A percentile compares a stretch with the other conserved stretches of the same genome.
Evolutionary conservation across 2,329 filamentous ascomycete genomes (phyloP).

Genomic region (Lasiodiplodia sp.): DNA sequence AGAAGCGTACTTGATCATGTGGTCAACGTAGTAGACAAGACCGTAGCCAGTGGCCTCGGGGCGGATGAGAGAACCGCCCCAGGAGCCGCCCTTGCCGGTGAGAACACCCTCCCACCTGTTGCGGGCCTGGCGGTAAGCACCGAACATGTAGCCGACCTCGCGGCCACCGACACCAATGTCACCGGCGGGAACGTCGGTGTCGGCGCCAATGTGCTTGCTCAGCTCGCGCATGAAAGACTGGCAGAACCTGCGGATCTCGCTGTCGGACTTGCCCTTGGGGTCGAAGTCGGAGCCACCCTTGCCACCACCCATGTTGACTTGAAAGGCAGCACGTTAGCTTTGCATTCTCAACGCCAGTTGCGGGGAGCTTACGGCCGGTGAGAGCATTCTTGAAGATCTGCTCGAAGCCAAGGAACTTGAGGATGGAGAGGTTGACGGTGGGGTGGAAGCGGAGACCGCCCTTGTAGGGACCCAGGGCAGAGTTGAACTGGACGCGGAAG

Average conservation of each 20-base stretch:
- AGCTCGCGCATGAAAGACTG: constrained; percentile 95
- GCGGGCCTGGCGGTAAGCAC: constrained; percentile 85
- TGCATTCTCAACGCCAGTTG: background rate
- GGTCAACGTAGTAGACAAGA: constrained; percentile 92
- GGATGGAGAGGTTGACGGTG: constrained; percentile 75
- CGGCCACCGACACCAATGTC: constrained; percentile 93
- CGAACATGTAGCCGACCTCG: constrained; percentile 95
- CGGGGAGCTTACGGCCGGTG: constrained; percentile 74
- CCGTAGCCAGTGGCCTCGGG: constrained; percentile 97
- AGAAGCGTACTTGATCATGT: constrained; percentile 90
- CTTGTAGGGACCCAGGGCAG: constrained; percentile 96
- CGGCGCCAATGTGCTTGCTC: constrained; percentile 92
- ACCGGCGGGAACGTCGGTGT: constrained; percentile 95
- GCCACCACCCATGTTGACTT: constrained; percentile 92
- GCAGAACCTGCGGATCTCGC: constrained; percentile 97
- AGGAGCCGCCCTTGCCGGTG: constrained; percentile 91
- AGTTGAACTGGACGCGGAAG: constrained; percentile 98
- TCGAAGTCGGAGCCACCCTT: constrained; percentile 99
- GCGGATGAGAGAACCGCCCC: constrained; percentile 93
- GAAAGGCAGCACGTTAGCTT: constrained; percentile 23
- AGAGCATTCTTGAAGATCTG: constrained; percentile 99
- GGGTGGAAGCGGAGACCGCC: constrained; percentile 96
- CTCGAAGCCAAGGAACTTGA: constrained; percentile 99
- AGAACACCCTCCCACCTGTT: constrained; percentile 96
- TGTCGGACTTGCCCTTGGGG: constrained; percentile 97